Evolutionary conservation across 2,329 filamentous ascomycete species (phyloP), one percentile per base, ranked within the genome.

Genomic region (Pestalotiopsis sp.): DNA sequence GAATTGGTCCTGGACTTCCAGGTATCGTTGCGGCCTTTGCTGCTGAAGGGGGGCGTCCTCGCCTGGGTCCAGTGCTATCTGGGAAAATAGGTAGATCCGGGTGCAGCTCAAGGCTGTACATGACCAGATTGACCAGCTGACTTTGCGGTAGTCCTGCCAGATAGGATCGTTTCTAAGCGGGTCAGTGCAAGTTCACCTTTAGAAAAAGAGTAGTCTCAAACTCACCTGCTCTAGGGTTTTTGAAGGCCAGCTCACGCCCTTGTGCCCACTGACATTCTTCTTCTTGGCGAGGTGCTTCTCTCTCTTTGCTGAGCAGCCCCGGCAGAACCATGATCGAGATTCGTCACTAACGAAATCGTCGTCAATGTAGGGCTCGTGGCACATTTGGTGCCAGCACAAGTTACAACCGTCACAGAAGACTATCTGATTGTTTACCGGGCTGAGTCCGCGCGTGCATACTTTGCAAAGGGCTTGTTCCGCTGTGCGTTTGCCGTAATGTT

Each of bases 381-480:
- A 97, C 73, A 89, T 88, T 77, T 94, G 92, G 78, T 97, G 93
- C 87, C 93, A 97, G 56, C 90, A 88, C 38, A 85, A 84, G 76
- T 93, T 92, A 81, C 93, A 97, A 17, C 89, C 89, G 78, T 95
- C 92, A 80, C 93, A 97, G 78, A 94, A 94, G 2, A 96, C 92
- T 76, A 97, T 94, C 80, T 90, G 88, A 79, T 96, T 96, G 72
- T 83, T 88, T n/a, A 83, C 78, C 3, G 91, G 90, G 74, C 91
- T 93, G 71, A 91, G 87, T 10, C 91, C 89, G 71, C 93, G 85
- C 65, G 89, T 86, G 79, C 93, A 97, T 70, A 88, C 85, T 73
- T 89, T 90, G 81, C 93, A 96, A 39, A 92, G 84, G 14, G 85
- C 84, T 69, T 88, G 83, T 74, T 89, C 87, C 69, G 74, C 85